phyloP scores from a whole-genome alignment of 225 moss, liverwort and hornwort species.

The Lunularia cruciata region DNA sequence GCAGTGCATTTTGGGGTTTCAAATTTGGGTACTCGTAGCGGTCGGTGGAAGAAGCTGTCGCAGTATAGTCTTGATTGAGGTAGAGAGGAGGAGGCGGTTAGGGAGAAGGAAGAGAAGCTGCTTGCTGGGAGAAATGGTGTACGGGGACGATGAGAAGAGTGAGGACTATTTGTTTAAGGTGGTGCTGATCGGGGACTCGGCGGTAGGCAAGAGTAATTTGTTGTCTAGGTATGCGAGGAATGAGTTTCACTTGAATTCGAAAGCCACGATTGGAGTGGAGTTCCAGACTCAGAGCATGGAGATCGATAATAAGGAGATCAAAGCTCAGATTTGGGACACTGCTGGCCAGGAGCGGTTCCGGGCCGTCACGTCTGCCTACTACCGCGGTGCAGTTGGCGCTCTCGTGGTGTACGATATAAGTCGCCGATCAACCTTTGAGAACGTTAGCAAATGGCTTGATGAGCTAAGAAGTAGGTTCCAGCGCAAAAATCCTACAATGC shows the following conservation, averaged over 20 bases:
- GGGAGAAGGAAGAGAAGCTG: neutral
- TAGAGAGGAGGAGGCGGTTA: neutral
- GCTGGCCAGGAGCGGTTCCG: constrained; percentile 97
- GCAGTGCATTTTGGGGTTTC: neutral
- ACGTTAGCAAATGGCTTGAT: constrained; percentile 84
- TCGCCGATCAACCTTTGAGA: constrained; percentile 80
- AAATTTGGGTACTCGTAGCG: neutral
- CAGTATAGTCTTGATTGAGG: neutral
- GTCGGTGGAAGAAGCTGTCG: neutral
- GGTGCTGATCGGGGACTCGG: constrained; percentile 86
- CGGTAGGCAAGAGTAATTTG: constrained; percentile 86
- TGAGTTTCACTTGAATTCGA: constrained; percentile 84
- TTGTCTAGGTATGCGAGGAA: constrained; percentile 83
- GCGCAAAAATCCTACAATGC: neutral
- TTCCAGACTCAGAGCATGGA: constrained; percentile 93
- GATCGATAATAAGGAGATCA: constrained; percentile 91
- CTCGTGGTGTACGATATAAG: constrained; percentile 95
- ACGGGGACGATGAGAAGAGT: constrained; percentile 64
- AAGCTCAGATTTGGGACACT: constrained; percentile 97
- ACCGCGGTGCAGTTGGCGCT: constrained; percentile 86
- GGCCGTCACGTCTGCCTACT: constrained; percentile 90
- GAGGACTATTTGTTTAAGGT: constrained; percentile 97
- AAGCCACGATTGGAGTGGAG: constrained; percentile 92
- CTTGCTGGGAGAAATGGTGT: constrained; percentile 31
- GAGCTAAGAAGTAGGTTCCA: constrained; percentile 69